phyloP scores from a whole-genome alignment of 306 rosid species.

The Bauhinia variegata region DNA sequence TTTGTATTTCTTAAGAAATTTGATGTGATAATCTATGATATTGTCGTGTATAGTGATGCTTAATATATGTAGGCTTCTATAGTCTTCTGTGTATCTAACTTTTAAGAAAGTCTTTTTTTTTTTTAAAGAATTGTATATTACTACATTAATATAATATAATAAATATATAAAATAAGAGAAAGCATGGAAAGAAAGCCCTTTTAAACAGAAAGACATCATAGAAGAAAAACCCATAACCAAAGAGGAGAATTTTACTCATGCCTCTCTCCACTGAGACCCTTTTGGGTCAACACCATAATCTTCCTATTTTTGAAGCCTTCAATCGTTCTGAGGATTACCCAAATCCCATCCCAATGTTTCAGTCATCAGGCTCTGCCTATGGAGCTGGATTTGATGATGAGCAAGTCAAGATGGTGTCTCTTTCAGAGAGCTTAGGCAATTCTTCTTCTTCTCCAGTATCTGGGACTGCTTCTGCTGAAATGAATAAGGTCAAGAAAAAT shows the following conservation, averaged over 20 bases:
- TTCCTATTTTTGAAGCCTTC: slow-evolving; percentile 24
- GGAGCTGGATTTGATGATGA: slow-evolving; percentile 12
- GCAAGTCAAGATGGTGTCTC: slow-evolving; percentile 19
- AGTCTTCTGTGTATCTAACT: slow-evolving; percentile 25
- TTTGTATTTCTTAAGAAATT: neutral
- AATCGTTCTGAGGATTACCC: slow-evolving; percentile 32
- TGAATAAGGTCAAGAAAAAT: slow-evolving; percentile 37
- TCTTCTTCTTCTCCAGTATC: slow-evolving; percentile 32
- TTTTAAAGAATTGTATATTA: too few relatives aligned
- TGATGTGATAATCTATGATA: neutral
- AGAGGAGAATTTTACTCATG: slow-evolving; percentile 31
- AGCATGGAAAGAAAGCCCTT: slow-evolving; percentile 19
- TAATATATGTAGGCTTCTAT: neutral
- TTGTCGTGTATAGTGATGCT: too few relatives aligned
- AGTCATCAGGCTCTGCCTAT: slow-evolving; percentile 26
- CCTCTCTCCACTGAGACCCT: slow-evolving; percentile 26
- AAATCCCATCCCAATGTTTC: slow-evolving; percentile 19
- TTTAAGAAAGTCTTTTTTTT: too few relatives aligned
- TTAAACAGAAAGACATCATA: neutral
- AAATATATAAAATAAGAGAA: neutral
- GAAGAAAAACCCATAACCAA: slow-evolving; percentile 36
- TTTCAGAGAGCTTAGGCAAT: neutral
- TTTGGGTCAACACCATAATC: slow-evolving; percentile 29
- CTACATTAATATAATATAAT: neutral
- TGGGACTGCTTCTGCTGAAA: slow-evolving; percentile 2